Evolutionary conservation across 2,329 filamentous ascomycete genomes (phyloP), one percentile per base, ranked within the genome.

Genomic region (Lasiodiplodia citricola): DNA sequence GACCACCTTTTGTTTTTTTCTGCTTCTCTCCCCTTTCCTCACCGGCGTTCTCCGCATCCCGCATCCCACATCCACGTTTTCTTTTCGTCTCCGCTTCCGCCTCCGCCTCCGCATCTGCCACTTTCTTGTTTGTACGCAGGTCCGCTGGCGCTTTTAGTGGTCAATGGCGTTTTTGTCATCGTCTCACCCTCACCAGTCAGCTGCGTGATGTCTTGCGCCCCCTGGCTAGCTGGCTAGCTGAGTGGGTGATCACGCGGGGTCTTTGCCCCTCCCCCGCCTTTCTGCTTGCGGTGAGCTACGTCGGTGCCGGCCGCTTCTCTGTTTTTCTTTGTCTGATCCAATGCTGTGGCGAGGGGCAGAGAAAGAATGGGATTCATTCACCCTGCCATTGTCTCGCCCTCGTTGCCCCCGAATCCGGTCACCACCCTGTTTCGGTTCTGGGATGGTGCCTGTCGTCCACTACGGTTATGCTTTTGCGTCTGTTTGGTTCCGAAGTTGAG

Each of bases 81-180:
- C n/a, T 18, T 6, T 6, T 37, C 37, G n/a, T 47, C 21, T 4
- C 21, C 38, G 16, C n/a, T 38, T 37, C 14, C 54, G 31, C 18
- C 14, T 31, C 31, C 31, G 54, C 54, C 31, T 18, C 31, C 18
- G 38, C 14, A 38, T 3, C 41, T 18, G 57, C 57, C 23, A n/a
- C 11, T 6, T 28, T 3, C 18, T 3, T 14, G n/a, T 8, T 56
- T 16, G 18, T 47, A 47, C 44, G 18, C 56, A 60, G 56, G 41
- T 31, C 41, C 58, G 25, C 58, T 50, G 41, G 31, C 41, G 58
- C 58, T 37, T 16, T 18, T 51, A 51, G 23, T 63, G 58, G 58
- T 63, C 58, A 63, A 63, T 63, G 41, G 16, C 41, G 5, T 58
- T 38, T 28, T 28, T 31, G 38, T 63, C 23, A n/a, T 50, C 23